Evolutionary conservation across 2,329 filamentous ascomycete genomes (phyloP).

Genomic region (Penicillium sp.): DNA sequence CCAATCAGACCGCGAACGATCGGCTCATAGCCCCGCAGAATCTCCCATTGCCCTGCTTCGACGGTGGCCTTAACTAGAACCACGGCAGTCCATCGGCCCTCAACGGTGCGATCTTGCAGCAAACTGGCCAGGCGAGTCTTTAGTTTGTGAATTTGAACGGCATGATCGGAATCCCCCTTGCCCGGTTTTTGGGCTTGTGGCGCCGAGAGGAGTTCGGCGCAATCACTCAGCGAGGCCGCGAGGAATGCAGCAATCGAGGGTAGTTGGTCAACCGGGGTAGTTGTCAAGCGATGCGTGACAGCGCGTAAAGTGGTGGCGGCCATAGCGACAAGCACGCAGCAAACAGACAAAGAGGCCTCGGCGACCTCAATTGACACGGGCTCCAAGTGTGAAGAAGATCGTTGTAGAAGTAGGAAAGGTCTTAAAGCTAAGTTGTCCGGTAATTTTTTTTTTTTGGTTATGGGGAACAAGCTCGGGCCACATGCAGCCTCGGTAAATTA

Average conservation of each 20-base stretch:
- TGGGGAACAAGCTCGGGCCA: conserved; percentile 37
- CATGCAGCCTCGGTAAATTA: conserved; percentile 40
- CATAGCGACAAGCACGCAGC: conserved; percentile 23
- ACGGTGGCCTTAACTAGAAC: conserved; percentile 80
- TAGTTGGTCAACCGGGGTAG: conserved; percentile 74
- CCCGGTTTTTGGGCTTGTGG: conserved; percentile 63
- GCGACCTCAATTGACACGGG: conserved; percentile 10
- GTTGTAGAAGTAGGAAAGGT: conserved; percentile 17
- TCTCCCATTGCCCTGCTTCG: conserved; percentile 84
- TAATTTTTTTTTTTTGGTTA: conserved; percentile 29
- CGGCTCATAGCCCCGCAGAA: conserved; percentile 71
- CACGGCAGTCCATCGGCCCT: conserved; percentile 78
- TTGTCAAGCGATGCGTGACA: conserved; percentile 63
- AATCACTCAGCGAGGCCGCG: conserved; percentile 60
- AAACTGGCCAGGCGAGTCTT: conserved; percentile 79
- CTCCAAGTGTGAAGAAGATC: conserved; percentile 10
- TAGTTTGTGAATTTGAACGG: conserved; percentile 79
- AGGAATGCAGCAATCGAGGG: conserved; percentile 75
- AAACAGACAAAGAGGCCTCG: background rate
- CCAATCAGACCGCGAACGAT: conserved; percentile 80
- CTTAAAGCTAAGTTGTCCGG: conserved; percentile 19
- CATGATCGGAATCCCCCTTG: conserved; percentile 68
- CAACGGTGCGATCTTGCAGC: conserved; percentile 74
- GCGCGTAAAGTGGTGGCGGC: conserved; percentile 49
- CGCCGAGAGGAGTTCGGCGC: conserved; percentile 66